phyloP scores from a whole-genome alignment of 352 stramenopile species.

The Globisporangium echinulatum region DNA sequence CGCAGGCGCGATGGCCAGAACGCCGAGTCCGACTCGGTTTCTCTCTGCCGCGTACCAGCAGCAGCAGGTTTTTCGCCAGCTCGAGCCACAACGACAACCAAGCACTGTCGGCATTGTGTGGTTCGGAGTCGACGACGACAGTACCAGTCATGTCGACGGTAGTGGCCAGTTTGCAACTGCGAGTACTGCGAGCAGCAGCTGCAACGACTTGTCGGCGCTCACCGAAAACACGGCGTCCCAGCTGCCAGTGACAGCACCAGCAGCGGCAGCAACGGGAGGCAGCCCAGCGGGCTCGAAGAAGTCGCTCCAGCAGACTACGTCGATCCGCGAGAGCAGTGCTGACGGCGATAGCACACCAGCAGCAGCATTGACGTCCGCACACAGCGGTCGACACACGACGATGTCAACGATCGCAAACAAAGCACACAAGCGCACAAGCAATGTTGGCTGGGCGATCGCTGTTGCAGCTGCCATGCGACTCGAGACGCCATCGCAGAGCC shows the following conservation, averaged over 20 bases:
- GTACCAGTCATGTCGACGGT: background rate
- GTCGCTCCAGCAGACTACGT: background rate
- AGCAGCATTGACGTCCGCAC: too few species aligned
- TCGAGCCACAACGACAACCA: conserved; percentile 13
- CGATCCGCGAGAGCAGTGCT: background rate
- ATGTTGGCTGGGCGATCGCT: background rate
- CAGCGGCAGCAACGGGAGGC: background rate
- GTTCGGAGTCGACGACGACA: conserved; percentile 12
- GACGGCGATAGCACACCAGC: background rate
- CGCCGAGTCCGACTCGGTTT: background rate
- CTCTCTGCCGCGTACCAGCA: conserved; percentile 5
- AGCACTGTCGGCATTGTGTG: conserved; percentile 24
- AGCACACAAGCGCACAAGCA: background rate
- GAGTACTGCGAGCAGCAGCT: background rate
- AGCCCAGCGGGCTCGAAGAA: background rate
- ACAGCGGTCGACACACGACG: background rate
- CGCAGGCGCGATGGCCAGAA: background rate
- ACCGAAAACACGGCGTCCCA: conserved; percentile 1
- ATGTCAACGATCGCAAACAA: background rate
- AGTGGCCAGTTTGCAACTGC: background rate
- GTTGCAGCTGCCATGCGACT: background rate
- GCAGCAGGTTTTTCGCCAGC: conserved; percentile 11
- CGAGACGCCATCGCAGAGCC: background rate
- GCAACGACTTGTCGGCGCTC: background rate
- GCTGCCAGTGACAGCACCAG: background rate